A percentile compares a stretch with the other conserved stretches of the same genome.
Evolutionary conservation across 164 flowering plant species (phyloP).

Genomic region (Piper betle): DNA sequence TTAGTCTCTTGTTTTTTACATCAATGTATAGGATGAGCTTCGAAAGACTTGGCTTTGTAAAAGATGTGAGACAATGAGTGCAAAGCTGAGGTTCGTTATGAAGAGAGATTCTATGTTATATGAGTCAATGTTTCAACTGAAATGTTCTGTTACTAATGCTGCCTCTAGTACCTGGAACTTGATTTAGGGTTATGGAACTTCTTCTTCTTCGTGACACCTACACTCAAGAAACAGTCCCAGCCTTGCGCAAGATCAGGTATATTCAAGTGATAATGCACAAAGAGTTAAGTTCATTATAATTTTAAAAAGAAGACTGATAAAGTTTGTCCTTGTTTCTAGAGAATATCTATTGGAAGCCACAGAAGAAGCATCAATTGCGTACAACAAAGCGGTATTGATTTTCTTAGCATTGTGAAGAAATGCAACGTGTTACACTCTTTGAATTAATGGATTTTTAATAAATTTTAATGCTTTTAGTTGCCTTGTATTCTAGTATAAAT

Average conservation of each 20-base stretch:
- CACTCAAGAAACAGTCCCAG: conserved; percentile 78
- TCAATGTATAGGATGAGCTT: conserved; percentile 64
- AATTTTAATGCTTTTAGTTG: background rate
- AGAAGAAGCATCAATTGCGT: conserved; percentile 90
- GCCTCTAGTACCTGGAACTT: background rate
- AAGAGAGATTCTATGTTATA: background rate
- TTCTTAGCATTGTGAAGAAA: background rate
- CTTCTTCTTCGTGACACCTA: conserved; percentile 74
- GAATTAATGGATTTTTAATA: background rate
- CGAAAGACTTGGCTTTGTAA: conserved; percentile 86
- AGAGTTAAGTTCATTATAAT: background rate
- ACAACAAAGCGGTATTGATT: conserved; percentile 76
- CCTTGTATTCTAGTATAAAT: background rate
- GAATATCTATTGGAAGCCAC: conserved; percentile 84
- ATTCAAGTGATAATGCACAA: background rate
- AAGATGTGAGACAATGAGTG: conserved; percentile 92
- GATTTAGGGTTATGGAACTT: conserved; percentile 63
- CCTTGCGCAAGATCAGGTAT: conserved; percentile 85
- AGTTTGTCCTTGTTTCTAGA: conserved; percentile 27
- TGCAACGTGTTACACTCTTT: background rate
- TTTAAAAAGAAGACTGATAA: conserved; percentile 1
- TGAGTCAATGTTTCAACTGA: background rate
- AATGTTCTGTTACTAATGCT: background rate
- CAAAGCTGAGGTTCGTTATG: conserved; percentile 64
- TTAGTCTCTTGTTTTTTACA: background rate